Evolutionary conservation across 257 asterid genomes (phyloP).

Genomic region (Solanum virginianum): DNA sequence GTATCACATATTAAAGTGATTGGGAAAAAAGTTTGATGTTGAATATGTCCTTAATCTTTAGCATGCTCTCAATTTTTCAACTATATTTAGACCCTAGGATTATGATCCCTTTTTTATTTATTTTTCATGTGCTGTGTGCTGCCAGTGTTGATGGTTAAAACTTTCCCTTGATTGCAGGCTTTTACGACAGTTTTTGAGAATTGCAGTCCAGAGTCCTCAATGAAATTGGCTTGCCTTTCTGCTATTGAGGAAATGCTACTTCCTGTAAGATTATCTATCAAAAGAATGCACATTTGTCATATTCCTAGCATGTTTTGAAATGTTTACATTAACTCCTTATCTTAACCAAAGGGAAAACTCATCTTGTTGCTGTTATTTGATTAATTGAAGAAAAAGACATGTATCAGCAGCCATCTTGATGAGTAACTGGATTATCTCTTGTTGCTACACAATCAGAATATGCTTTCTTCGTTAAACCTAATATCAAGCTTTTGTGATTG

Average conservation of each 20-base stretch:
- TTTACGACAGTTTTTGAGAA: conserved; percentile 52
- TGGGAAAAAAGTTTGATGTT: not conserved
- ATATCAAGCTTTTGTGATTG: not conserved
- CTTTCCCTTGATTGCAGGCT: conserved; percentile 40
- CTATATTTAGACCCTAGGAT: not conserved
- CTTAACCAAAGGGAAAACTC: not conserved
- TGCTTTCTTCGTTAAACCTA: not conserved
- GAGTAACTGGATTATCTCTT: not conserved
- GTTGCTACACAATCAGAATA: not conserved
- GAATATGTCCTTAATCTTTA: not conserved
- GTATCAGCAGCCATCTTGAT: not conserved
- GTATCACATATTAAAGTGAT: not conserved
- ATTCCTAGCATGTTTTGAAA: conserved; percentile 3
- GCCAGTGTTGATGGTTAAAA: not conserved
- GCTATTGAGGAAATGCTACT: conserved; percentile 56
- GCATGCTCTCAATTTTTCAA: not conserved
- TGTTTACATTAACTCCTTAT: not conserved
- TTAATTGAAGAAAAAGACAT: not conserved
- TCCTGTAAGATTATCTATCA: conserved; percentile 51
- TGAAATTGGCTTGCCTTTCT: conserved; percentile 77
- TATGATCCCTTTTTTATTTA: not conserved
- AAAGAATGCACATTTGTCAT: not conserved
- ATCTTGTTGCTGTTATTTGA: not conserved
- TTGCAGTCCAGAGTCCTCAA: conserved; percentile 44
- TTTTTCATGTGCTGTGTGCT: not conserved